phyloP scores from a whole-genome alignment of 2,329 filamentous ascomycete genomes.

The Fusarium irregulare region DNA sequence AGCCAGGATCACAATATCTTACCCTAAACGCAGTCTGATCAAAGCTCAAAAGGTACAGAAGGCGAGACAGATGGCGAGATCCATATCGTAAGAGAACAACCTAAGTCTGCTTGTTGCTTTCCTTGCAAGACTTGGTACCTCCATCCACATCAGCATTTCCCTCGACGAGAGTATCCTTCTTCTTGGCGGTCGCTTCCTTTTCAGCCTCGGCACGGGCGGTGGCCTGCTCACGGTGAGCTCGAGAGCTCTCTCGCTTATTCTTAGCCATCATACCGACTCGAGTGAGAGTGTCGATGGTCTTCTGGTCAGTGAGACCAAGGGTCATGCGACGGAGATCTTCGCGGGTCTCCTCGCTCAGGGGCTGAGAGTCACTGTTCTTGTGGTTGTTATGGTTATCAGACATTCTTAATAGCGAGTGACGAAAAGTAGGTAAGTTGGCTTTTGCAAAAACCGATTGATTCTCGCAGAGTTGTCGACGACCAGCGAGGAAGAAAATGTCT shows the following conservation, averaged over 20 bases:
- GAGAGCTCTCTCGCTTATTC: slow-evolving; percentile 20
- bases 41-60: neutral
- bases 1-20: neutral
- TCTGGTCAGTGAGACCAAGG: slow-evolving; percentile 36
- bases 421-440: neutral
- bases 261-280: slow-evolving; percentile 33
- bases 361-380: neutral
- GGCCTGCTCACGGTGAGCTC: neutral
- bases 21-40: neutral
- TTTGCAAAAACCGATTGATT: neutral
- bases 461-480: neutral
- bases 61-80: slow-evolving; percentile 4
- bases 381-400: neutral
- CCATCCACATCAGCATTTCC: neutral
- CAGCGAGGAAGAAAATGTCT: neutral
- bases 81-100: neutral
- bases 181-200: slow-evolving; percentile 2
- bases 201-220: neutral
- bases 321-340: slow-evolving; percentile 42
- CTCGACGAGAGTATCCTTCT: neutral
- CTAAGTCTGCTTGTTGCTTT: slow-evolving; percentile 3
- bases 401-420: slow-evolving; percentile 5
- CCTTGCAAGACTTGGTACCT: neutral
- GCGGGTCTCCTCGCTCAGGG: slow-evolving; percentile 14
- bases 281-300: slow-evolving; percentile 38